Conservation (phyloP, 2,329 filamentous ascomycete species). For the Aureobasidium sp. region DNA sequence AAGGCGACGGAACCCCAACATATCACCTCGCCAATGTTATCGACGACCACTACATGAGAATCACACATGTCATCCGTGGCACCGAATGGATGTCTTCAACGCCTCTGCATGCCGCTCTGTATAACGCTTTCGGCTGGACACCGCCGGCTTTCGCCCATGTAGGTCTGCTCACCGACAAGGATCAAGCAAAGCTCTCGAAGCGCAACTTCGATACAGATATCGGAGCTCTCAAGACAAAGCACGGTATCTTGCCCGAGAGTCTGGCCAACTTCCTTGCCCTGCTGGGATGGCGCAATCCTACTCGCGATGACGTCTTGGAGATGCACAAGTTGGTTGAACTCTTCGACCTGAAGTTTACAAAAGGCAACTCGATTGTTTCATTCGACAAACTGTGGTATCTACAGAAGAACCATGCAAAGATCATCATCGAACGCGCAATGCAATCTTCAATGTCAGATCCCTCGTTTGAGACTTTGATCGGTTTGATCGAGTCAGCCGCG, state of each 20-base stretch:
- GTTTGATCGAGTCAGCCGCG: conserved; percentile 26
- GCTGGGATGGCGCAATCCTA: conserved; percentile 69
- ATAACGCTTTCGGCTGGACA: conserved; percentile 41
- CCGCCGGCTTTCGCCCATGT: conserved; percentile 43
- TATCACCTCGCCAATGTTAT: conserved; percentile 97
- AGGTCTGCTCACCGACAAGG: conserved; percentile 39
- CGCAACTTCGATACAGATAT: conserved; percentile 62
- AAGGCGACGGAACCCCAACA: conserved; percentile 85
- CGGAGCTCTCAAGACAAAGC: conserved; percentile 45
- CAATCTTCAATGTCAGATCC: conserved; percentile 11
- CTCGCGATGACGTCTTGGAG: conserved; percentile 61
- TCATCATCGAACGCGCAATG: conserved; percentile 25
- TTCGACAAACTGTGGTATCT: conserved; percentile 73
- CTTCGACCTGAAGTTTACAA: conserved; percentile 83
- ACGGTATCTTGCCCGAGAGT: conserved; percentile 54
- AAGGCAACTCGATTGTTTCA: conserved; percentile 77
- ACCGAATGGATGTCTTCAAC: conserved; percentile 97
- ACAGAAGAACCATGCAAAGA: conserved; percentile 59
- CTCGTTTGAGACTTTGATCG: conserved; percentile 30
- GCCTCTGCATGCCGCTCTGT: conserved; percentile 60
- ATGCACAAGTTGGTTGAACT: conserved; percentile 62
- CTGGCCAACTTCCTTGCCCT: conserved; percentile 78
- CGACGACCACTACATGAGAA: conserved; percentile 90
- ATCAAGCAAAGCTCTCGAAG: conserved; percentile 60
- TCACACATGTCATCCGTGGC: conserved; percentile 90